phyloP scores from a whole-genome alignment of 805 yeast species.

The Maudiozyma barnettii region DNA sequence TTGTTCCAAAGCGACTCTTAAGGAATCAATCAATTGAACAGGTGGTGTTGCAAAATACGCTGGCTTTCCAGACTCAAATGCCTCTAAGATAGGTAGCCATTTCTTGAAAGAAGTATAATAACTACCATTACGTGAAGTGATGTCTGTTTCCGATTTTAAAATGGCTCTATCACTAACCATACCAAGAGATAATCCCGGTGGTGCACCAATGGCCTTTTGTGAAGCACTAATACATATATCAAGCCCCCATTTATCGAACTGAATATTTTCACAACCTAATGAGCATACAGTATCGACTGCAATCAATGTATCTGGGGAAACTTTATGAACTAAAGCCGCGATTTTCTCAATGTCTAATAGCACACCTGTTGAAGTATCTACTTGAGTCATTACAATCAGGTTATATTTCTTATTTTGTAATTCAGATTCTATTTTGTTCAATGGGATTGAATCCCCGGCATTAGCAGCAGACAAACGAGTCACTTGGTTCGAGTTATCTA shows the following conservation, averaged over 20 bases:
- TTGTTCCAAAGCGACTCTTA: slow-evolving; percentile 65
- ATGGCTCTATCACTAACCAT: slow-evolving; percentile 71
- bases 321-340: slow-evolving; percentile 47
- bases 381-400: slow-evolving; percentile 82
- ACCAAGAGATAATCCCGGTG: slow-evolving; percentile 80
- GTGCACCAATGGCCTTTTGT: slow-evolving; percentile 91
- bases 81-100: slow-evolving; percentile 85
- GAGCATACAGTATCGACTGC: slow-evolving; percentile 95
- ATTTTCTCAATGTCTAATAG: slow-evolving; percentile 59
- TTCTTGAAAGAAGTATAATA: slow-evolving; percentile 54
- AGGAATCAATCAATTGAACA: slow-evolving; percentile 73
- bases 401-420: slow-evolving; percentile 46
- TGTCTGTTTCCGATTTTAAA: slow-evolving; percentile 41
- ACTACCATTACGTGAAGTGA: slow-evolving; percentile 18
- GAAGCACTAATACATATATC: slow-evolving; percentile 88
- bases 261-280: slow-evolving; percentile 75
- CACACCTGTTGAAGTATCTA: slow-evolving; percentile 96
- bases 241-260: slow-evolving; percentile 82
- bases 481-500: slow-evolving; percentile 54
- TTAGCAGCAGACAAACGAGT: slow-evolving; percentile 51
- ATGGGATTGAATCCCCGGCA: slow-evolving; percentile 61
- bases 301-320: slow-evolving; percentile 72
- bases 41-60: slow-evolving; percentile 97
- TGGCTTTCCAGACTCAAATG: slow-evolving; percentile 62
- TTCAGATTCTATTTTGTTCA: slow-evolving; percentile 44